Evolutionary conservation across 345 rosid species (phyloP).

Genomic region (Salix caprea): DNA sequence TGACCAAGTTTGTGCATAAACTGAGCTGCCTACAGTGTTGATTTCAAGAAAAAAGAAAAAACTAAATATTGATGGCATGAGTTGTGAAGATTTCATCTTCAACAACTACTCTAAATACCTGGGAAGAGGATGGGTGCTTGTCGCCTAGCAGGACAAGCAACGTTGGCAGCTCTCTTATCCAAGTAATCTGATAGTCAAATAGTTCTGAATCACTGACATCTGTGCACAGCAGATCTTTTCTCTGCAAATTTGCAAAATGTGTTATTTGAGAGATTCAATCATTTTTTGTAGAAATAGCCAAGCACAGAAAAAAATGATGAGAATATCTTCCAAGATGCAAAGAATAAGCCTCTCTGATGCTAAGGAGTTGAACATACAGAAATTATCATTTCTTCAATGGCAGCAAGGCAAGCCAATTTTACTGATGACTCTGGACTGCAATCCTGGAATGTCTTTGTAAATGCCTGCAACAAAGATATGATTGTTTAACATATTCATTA

Average conservation of each 20-base stretch:
- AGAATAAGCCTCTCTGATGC: neutral
- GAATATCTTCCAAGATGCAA: neutral
- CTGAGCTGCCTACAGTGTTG: neutral
- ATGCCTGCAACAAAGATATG: conserved; percentile 55
- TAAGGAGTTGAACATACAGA: conserved; percentile 49
- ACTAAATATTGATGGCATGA: neutral
- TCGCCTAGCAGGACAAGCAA: conserved; percentile 58
- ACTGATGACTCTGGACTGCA: conserved; percentile 62
- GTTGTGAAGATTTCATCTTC: conserved; percentile 1
- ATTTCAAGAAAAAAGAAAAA: neutral
- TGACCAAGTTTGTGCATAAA: neutral
- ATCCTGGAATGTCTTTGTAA: conserved; percentile 55
- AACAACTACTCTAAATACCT: conserved; percentile 36
- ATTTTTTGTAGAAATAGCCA: neutral
- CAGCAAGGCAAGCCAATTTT: conserved; percentile 59
- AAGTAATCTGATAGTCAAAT: conserved; percentile 44
- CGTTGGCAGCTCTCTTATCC: conserved; percentile 74
- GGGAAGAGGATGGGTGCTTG: conserved; percentile 46
- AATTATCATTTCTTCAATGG: conserved; percentile 56
- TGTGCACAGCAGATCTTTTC: conserved; percentile 32
- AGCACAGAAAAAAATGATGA: neutral
- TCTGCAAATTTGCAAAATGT: conserved; percentile 28
- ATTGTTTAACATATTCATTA: conserved; percentile 6
- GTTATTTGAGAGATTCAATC: neutral
- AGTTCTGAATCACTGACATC: conserved; percentile 44